Evolutionary conservation across 345 rosid genomes (phyloP).

Genomic region (Bruguiera gymnorhiza): DNA sequence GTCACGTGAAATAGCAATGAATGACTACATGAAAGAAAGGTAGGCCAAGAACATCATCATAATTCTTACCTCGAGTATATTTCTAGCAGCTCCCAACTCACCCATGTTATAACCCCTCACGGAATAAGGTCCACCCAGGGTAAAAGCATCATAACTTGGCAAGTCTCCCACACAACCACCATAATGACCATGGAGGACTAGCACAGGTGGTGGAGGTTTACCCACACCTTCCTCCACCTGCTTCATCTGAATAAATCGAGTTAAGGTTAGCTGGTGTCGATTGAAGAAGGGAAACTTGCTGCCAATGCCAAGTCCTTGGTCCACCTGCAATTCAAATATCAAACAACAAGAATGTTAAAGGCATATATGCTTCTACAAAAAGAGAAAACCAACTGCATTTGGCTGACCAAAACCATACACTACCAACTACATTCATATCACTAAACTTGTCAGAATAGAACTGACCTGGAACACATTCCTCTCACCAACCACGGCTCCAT

Average conservation of each 20-base stretch:
- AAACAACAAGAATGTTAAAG: conserved; percentile 18
- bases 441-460: conserved; percentile 7
- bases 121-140: conserved; percentile 98
- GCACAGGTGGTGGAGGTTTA: conserved; percentile 80
- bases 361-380: not conserved
- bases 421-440: not conserved
- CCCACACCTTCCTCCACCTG: conserved; percentile 84
- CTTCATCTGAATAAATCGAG: conserved; percentile 78
- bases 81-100: conserved; percentile 62
- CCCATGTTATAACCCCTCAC: conserved; percentile 99
- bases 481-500: conserved; percentile 96
- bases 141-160: conserved; percentile 94
- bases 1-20: no score
- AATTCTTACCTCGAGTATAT: conserved; percentile 54
- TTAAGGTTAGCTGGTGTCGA: conserved; percentile 86
- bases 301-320: conserved; percentile 96
- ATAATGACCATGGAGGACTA: conserved; percentile 97
- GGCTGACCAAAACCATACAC: not conserved
- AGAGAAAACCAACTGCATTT: not conserved
- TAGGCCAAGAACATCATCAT: not conserved
- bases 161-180: conserved; percentile 99
- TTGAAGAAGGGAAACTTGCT: conserved; percentile 95
- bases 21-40: no score
- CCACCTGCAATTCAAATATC: conserved; percentile 53
- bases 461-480: conserved; percentile 96